Percentiles rank a stretch among this genome's conserved stretches.
These are phyloP conservation scores for Thinopyrum elongatum DNA, from an alignment of 176 grass and related monocot genomes.

Conservation along the genomic window DNA sequence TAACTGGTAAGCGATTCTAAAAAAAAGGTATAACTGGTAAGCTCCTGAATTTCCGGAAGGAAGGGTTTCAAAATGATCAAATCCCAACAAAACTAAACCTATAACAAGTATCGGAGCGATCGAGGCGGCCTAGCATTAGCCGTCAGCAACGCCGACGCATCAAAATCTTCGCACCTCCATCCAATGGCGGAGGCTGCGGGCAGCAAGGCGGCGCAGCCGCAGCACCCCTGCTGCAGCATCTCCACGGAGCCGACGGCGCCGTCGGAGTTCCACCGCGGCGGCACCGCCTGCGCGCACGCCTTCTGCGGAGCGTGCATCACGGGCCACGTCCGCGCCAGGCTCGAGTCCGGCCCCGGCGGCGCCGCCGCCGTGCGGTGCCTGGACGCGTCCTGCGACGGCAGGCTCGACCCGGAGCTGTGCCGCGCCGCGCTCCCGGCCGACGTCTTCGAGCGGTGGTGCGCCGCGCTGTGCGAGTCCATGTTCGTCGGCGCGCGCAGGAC, in stretches of 20 bases:
- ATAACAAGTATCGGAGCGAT: neutral
- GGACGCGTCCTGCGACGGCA: constrained; percentile 33
- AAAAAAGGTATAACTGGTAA: no score
- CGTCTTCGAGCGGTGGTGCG: constrained; percentile 55
- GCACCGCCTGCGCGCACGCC: constrained; percentile 41
- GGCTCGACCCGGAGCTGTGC: constrained; percentile 40
- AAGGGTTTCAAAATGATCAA: no score
- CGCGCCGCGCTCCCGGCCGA: neutral
- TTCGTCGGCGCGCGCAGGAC: constrained; percentile 35
- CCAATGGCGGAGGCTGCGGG: constrained; percentile 11
- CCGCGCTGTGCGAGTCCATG: constrained; percentile 44
- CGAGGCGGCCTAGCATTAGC: neutral
- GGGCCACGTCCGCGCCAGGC: constrained; percentile 48
- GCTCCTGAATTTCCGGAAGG: no score
- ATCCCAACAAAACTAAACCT: neutral
- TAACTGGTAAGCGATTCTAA: no score
- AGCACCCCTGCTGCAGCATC: constrained; percentile 40
- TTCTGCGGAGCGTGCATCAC: constrained; percentile 57
- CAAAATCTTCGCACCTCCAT: neutral
- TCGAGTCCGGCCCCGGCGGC: constrained; percentile 36
- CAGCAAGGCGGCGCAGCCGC: neutral
- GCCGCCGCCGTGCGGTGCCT: constrained; percentile 38
- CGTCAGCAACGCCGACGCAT: neutral
- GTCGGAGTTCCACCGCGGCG: constrained; percentile 16
- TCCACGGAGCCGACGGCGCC: constrained; percentile 48